These are phyloP conservation scores for Tolypocladium inflatum DNA, from an alignment of 2,329 filamentous ascomycete genomes.

Conservation along the genomic window DNA sequence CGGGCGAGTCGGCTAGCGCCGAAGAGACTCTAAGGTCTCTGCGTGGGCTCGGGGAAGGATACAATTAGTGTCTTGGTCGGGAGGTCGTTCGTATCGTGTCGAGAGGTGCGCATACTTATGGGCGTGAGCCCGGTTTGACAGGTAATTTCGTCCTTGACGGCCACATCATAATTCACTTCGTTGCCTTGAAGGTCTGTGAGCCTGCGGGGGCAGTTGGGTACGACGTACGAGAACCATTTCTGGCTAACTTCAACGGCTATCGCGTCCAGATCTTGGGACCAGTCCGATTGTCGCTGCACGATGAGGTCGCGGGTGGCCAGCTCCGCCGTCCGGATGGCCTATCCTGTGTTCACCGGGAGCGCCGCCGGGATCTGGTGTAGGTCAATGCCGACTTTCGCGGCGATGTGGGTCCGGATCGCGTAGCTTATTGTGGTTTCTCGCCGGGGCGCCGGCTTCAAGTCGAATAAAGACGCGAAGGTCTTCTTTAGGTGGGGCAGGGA, in stretches of 20 bases:
- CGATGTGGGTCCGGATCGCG: conserved; percentile 5
- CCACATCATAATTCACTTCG: not conserved
- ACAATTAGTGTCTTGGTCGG: not conserved
- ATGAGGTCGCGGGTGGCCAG: conserved; percentile 3
- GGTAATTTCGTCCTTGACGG: not conserved
- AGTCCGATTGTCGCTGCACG: conserved; percentile 5
- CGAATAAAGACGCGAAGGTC: conserved; percentile 8
- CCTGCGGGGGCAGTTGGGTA: conserved; percentile 4
- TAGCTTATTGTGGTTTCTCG: conserved; percentile 5
- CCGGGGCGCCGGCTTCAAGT: conserved; percentile 5
- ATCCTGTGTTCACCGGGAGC: conserved; percentile 5
- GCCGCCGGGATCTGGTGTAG: conserved; percentile 4
- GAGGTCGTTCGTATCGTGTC: not conserved
- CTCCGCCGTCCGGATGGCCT: conserved; percentile 3
- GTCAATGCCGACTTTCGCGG: conserved; percentile 5
- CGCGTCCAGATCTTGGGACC: conserved; percentile 3
- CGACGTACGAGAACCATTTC: conserved; percentile 6
- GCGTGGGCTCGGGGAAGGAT: conserved; percentile 1
- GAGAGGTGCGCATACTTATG: not conserved
- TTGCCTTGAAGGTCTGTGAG: conserved; percentile 4
- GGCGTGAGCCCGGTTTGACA: not conserved
- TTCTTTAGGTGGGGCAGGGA: conserved; percentile 3
- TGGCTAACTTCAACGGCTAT: conserved; percentile 5
- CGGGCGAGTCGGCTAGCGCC: conserved; percentile 1
- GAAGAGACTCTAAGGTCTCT: conserved; percentile 1